Evolutionary conservation across 805 yeast species (phyloP).

Genomic region (Candida ficus): DNA sequence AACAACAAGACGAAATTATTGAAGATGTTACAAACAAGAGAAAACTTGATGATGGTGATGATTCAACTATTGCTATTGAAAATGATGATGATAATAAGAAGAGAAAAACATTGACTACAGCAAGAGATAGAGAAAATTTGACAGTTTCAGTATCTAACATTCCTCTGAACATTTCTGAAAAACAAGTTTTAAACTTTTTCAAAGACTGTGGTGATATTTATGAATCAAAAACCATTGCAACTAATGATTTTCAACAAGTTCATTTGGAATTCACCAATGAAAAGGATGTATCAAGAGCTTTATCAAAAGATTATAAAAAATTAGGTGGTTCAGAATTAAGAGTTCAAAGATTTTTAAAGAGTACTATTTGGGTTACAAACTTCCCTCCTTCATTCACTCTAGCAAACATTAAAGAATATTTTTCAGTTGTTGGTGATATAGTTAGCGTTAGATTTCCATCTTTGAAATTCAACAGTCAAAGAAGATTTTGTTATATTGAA

Average conservation of each 20-base stretch:
- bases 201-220: conserved; percentile 55
- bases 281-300: conserved; percentile 47
- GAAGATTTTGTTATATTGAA: conserved; percentile 76
- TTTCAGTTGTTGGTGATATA: conserved; percentile 37
- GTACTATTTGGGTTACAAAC: conserved; percentile 70
- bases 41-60: conserved; percentile 5
- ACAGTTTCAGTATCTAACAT: conserved; percentile 51
- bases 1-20: background rate
- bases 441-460: conserved; percentile 61
- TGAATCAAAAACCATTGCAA: conserved; percentile 26
- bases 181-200: conserved; percentile 40
- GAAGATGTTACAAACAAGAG: background rate
- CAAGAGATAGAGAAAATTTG: conserved; percentile 54
- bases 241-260: conserved; percentile 32
- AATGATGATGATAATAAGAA: conserved; percentile 6
- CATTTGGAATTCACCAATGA: conserved; percentile 52
- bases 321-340: conserved; percentile 37
- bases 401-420: conserved; percentile 34
- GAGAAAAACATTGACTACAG: conserved; percentile 8
- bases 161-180: conserved; percentile 35
- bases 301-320: conserved; percentile 52
- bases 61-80: conserved; percentile 1
- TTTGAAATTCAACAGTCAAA: conserved; percentile 42
- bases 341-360: conserved; percentile 40
- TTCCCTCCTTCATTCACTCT: conserved; percentile 53